phyloP scores from a whole-genome alignment of 129 eudicot genomes.

The Smallanthus sonchifolius region DNA sequence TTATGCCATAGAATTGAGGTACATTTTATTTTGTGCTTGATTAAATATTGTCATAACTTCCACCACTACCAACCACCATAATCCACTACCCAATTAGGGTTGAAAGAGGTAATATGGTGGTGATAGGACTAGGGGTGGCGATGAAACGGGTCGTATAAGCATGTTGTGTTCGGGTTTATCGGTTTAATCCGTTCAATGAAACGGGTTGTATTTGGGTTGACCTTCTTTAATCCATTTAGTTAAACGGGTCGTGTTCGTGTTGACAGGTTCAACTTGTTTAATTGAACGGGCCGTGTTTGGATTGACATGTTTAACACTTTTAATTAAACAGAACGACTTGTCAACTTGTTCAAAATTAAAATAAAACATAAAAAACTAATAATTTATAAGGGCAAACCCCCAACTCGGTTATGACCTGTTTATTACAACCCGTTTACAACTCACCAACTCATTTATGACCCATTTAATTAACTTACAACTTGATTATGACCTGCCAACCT shows the following conservation, averaged over 20 bases:
- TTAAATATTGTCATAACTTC: background rate
- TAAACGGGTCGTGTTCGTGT: background rate
- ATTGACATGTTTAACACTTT: background rate
- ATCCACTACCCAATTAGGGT: background rate
- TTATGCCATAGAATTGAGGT: background rate
- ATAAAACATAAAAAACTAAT: background rate
- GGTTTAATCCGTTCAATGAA: background rate
- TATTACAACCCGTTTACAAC: too few relatives aligned
- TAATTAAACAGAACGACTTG: background rate
- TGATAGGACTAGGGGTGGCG: conserved; percentile 10
- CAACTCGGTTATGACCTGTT: too few relatives aligned
- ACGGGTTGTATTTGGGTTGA: background rate
- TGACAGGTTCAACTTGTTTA: background rate
- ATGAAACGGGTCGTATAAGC: background rate
- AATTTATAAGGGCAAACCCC: background rate
- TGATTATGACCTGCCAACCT: background rate
- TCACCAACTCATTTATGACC: background rate
- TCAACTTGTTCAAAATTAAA: background rate
- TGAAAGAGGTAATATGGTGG: conserved; percentile 16
- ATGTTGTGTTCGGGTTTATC: background rate
- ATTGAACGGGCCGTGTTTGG: background rate
- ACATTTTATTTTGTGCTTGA: background rate
- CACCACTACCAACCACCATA: background rate
- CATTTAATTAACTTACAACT: background rate
- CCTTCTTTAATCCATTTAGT: background rate